Evolutionary conservation across 2,329 filamentous ascomycete species (phyloP), one percentile per base, ranked within the genome.

Genomic region (Knufia petricola): DNA sequence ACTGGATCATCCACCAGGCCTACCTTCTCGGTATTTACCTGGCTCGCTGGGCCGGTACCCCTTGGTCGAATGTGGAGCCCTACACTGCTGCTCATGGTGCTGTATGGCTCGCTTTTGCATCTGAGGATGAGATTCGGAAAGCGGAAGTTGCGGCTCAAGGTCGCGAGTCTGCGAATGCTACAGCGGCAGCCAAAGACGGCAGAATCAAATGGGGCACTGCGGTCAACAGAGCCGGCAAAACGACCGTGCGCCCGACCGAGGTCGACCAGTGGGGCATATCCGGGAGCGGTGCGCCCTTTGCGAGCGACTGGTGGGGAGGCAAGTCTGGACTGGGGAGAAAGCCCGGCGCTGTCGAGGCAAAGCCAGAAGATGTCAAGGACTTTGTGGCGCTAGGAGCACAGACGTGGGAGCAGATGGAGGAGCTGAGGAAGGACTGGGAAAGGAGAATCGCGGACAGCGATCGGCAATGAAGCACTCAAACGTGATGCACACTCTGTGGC

Each of bases 131-230:
- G 4, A 58, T 72, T 12, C 63, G 67, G 37, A 60, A 50, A 75
- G 76, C 13, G 71, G 73, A 47, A 21, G 17, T 39, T 17, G 30
- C 7, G 15, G 31, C 43, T 19, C 28, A 4, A 4, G 9, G n/a
- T 23, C 13, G 13, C 40, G n/a, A 21, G 24, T 20, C 20, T 15
- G 12, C 40, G 30, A 7, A 15, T 9, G 10, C 15, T 4, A 19
- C 41, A 4, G 26, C n/a, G 17, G 71, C 89, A 12, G 77, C 86
- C 44, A 71, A 65, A 1, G 73, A 71, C 38, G 75, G 73, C 53
- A 81, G 72, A 63, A 76, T 66, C 44, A 96, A 96, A 69, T 96
- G 90, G 90, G 90, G 90, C 2, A 85, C 84, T 24, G 77, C 79
- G n/a, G 76, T 76, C 7, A 76, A 82, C 55, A 64, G 75, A 9